Evolutionary conservation across 768 basidiomycete genomes (phyloP), one percentile per base, ranked within the genome.

Genomic region (Paxillus ammoniavirescens): DNA sequence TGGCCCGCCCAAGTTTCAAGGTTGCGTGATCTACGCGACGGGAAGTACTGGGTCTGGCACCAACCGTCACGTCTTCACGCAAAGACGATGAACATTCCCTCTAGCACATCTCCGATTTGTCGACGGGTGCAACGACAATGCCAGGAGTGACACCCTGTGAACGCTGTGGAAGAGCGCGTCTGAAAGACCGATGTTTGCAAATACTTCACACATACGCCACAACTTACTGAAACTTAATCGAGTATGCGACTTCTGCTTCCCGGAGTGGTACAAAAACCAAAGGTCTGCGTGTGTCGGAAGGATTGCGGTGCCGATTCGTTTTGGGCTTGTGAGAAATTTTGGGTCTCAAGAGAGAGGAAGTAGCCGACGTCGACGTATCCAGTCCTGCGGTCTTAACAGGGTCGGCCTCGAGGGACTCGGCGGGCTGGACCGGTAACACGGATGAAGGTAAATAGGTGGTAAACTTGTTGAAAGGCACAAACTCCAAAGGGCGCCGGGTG

Each of bases 191-290:
- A 36, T 42, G 49, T 23, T 8, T 10, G n/a, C 2, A 33, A 46
- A 33, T 15, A 41, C 45, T 18, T 17, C 2, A 15, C 26, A 31
- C 36, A 47, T 10, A 1, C 35, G 21, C 23, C 18, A 15, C 8
- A 21, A 60, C 64, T 59, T 40, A 69, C 66, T 59, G 56, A 58
- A 70, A 68, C 42, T 67, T 61, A 15, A 23, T 12, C 7, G 65
- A 54, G 33, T 70, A 66, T 17, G 65, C 65, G 5, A 54, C 58
- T 44, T 69, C 64, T 26, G 67, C 67, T 53, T 71, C 62, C 36
- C 28, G 61, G 23, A 66, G 10, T 2, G 67, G 69, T 33, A 69
- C 50, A 33, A 69, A 51, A 47, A 7, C 33, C 45, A 71, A 56
- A 26, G 67, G 66, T 21, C 5, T n/a, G 35, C 59, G 60, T 38